Evolutionary conservation across 257 asterid species (phyloP).

Genomic region (Cynanchum wilfordii): DNA sequence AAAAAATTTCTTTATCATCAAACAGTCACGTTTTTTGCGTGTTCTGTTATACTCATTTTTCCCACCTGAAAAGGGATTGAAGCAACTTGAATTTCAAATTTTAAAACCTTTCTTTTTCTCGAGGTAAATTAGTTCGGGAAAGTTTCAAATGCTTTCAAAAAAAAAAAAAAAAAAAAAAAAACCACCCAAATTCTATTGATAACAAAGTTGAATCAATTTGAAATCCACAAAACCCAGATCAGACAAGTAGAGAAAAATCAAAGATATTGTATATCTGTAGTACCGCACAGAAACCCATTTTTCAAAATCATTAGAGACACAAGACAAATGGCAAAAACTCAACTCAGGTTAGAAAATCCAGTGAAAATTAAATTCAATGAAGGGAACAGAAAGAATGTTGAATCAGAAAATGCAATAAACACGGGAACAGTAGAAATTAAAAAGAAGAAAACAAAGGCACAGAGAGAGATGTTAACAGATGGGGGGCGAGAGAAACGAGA

Average conservation of each 20-base stretch:
- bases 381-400: constrained; percentile 22
- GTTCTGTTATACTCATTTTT: constrained; percentile 11
- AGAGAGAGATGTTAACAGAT: constrained; percentile 14
- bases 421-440: constrained; percentile 12
- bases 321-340: constrained; percentile 3
- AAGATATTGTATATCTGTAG: neutral
- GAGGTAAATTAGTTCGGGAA: neutral
- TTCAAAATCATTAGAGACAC: neutral
- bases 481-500: constrained; percentile 28
- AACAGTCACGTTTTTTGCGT: constrained; percentile 18
- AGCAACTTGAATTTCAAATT: constrained; percentile 5
- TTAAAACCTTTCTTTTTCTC: neutral
- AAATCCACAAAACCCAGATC: constrained; percentile 5
- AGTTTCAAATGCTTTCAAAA: neutral
- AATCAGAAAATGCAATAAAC: constrained; percentile 14
- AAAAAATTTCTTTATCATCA: constrained; percentile 18
- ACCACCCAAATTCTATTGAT: neutral
- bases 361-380: constrained; percentile 8
- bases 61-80: constrained; percentile 6
- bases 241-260: neutral
- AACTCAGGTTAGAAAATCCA: neutral
- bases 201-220: constrained; percentile 1
- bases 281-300: neutral
- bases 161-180: too few species aligned
- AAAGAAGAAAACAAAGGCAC: constrained; percentile 14